Evolutionary conservation across 164 flowering plant species (phyloP), one percentile per base, ranked within the genome.

Genomic region (Kingdonia uniflora): DNA sequence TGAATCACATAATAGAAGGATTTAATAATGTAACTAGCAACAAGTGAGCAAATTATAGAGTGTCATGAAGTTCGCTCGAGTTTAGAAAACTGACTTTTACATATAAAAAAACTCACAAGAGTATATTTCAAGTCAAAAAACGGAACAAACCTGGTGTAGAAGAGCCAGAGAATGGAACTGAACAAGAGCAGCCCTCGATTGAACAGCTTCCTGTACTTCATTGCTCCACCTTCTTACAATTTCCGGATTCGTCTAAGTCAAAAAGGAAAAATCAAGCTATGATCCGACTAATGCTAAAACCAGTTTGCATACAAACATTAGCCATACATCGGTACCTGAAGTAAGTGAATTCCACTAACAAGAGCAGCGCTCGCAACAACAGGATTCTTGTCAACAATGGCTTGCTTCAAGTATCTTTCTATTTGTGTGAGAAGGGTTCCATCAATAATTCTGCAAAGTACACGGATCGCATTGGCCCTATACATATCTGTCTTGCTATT

Each of bases 331-430:
- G 40, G 52, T 70, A 92, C 98, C 95, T 88, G 98, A 43, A 92
- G 87, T 51, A 92, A 65, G 70, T 88, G 96, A 58, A 85, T 79
- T 38, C 98, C 98, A 67, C 96, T 92, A 57, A 92, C 95, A 65
- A 92, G 81, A 52, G 98, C 96, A 52, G 98, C 96, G 75, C 98
- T 92, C 15, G 96, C 94, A 70, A 92, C 95, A 58, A 88, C 98
- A 39, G 96, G 98, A 62, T 92, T 92, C 74, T 92, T 92, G 71
- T 92, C 98, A 42, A 92, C 98, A 66, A 92, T 88, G 38, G 96
- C 96, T 74, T 92, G 96, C 65, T 92, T 92, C 68, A 92, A 67
- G 69, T 92, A 92, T 51, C 98, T 80, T 72, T 92, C 98, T 56
- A 92, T 92, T 69, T 92, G 98, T 37, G 92, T 79, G 16, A 92